Evolutionary conservation across 2,329 filamentous ascomycete species (phyloP).

Genomic region (Triangularia verruculosa): DNA sequence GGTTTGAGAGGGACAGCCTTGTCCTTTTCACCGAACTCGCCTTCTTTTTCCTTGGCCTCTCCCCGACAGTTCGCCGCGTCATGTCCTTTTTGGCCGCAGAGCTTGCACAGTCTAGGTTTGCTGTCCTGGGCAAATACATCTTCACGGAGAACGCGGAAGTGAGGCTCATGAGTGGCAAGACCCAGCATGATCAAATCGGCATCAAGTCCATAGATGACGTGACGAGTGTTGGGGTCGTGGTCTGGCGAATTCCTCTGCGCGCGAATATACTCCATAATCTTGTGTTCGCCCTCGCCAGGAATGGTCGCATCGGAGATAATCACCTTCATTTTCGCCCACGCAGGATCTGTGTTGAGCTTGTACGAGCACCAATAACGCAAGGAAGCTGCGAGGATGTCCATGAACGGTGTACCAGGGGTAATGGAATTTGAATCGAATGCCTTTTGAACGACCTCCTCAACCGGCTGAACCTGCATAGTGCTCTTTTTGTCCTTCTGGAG

Average conservation of each 20-base stretch:
- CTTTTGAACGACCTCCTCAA: conserved; percentile 70
- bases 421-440: conserved; percentile 88
- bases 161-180: conserved; percentile 92
- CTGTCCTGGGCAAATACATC: conserved; percentile 93
- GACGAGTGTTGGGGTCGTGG: conserved; percentile 92
- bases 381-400: conserved; percentile 89
- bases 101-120: conserved; percentile 75
- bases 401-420: conserved; percentile 95
- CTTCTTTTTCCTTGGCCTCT: conserved; percentile 71
- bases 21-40: conserved; percentile 79
- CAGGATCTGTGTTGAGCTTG: conserved; percentile 94
- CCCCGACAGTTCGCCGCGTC: conserved; percentile 83
- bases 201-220: conserved; percentile 97
- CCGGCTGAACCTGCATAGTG: conserved; percentile 56
- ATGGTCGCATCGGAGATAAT: conserved; percentile 98
- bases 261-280: conserved; percentile 97
- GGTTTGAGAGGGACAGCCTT: conserved; percentile 72
- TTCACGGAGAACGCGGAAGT: conserved; percentile 93
- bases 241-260: conserved; percentile 87
- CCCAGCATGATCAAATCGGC: conserved; percentile 99
- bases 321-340: conserved; percentile 93
- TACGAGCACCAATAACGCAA: conserved; percentile 96
- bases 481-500: conserved; percentile 75
- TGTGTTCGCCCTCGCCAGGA: conserved; percentile 96
- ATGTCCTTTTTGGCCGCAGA: conserved; percentile 92